Evolutionary conservation across 768 basidiomycete species (phyloP).

Genomic region (Jaapia argillacea): DNA sequence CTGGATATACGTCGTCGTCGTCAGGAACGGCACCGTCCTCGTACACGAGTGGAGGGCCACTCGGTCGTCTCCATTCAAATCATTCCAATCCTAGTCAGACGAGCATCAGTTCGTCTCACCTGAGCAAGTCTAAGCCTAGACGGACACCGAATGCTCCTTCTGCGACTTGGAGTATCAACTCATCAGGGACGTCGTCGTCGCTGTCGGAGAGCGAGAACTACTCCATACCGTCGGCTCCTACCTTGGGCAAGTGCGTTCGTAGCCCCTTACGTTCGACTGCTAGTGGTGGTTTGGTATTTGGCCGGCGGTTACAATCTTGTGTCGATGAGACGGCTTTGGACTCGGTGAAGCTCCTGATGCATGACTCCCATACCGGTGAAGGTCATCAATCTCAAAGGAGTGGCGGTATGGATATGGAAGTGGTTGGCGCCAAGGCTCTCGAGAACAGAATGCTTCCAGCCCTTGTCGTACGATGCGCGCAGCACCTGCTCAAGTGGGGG

Average conservation of each 20-base stretch:
- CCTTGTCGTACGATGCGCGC: constrained; percentile 70
- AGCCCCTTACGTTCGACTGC: constrained; percentile 33
- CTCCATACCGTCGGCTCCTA: constrained; percentile 23
- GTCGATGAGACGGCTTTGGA: constrained; percentile 47
- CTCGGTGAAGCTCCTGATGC: constrained; percentile 8
- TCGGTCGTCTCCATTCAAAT: constrained; percentile 31
- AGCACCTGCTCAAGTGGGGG: constrained; percentile 77
- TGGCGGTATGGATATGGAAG: constrained; percentile 6
- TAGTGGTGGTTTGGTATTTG: constrained; percentile 55
- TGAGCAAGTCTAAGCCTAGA: constrained; percentile 26
- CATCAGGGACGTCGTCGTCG: constrained; percentile 35
- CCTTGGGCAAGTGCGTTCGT: constrained; percentile 47
- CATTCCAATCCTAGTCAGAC: constrained; percentile 21
- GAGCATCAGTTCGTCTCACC: constrained; percentile 7
- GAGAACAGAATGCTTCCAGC: constrained; percentile 47
- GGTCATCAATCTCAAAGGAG: not conserved
- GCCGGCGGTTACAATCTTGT: constrained; percentile 42
- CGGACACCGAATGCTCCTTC: constrained; percentile 56
- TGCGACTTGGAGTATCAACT: constrained; percentile 42
- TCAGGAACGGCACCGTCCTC: constrained; percentile 32
- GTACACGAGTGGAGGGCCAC: constrained; percentile 18
- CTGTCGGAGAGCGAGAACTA: constrained; percentile 36
- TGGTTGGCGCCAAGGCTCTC: constrained; percentile 7
- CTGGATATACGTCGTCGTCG: constrained; percentile 37
- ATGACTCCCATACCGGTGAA: constrained; percentile 3